Percentiles rank a stretch among this genome's conserved stretches.
phyloP scores from a whole-genome alignment of 108 stramenopile species.

The Skeletonema potamos region DNA sequence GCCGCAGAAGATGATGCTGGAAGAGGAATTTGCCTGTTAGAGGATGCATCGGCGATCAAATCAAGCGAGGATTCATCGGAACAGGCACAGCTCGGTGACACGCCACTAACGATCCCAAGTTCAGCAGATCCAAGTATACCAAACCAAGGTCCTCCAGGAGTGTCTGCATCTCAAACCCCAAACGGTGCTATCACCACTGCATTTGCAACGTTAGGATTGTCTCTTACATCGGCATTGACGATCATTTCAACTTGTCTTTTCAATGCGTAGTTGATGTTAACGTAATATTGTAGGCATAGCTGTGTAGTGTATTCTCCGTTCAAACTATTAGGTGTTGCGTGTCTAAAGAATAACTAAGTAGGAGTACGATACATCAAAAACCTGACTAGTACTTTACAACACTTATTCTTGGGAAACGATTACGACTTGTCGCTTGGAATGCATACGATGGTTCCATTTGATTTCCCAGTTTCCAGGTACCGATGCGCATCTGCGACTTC shows the following conservation, averaged over 20 bases:
- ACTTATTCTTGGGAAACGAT: background rate
- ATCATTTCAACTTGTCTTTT: background rate
- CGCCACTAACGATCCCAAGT: no score
- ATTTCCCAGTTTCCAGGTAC: constrained; percentile 49
- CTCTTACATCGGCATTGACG: background rate
- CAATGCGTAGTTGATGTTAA: background rate
- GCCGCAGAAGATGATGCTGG: background rate
- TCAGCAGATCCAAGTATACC: no score
- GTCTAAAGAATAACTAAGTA: background rate
- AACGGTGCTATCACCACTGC: background rate
- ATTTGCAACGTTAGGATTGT: background rate
- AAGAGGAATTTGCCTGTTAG: background rate
- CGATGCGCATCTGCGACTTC: constrained; percentile 53
- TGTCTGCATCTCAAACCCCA: no score
- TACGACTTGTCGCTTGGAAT: constrained; percentile 38
- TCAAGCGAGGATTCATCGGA: background rate
- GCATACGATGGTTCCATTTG: constrained; percentile 55
- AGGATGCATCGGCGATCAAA: background rate
- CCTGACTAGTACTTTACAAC: background rate
- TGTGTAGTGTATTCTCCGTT: no score
- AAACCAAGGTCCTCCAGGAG: background rate
- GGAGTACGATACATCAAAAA: no score
- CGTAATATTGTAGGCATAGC: background rate
- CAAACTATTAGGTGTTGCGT: background rate
- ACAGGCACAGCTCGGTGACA: no score